Percentiles rank a stretch among this genome's conserved stretches.
Evolutionary conservation across 176 grass and related monocot genomes (phyloP).

Genomic region (Miscanthus lutarioriparius): DNA sequence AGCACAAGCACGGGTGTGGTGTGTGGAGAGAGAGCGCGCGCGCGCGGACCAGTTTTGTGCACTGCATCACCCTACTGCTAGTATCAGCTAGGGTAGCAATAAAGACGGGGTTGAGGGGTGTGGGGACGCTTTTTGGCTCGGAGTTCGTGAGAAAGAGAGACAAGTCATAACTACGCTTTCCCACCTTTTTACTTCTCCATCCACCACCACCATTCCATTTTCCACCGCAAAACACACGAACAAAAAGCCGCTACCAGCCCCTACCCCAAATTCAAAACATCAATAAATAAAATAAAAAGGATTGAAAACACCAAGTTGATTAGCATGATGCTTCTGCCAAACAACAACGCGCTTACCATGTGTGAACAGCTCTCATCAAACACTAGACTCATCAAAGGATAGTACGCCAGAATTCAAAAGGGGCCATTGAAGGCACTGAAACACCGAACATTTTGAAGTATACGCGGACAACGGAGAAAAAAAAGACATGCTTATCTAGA

Average conservation of each 20-base stretch:
- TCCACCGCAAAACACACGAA: slow-evolving; percentile 1
- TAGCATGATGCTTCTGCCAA: neutral
- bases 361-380: too few relatives aligned
- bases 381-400: too few relatives aligned
- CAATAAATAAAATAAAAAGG: neutral
- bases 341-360: neutral
- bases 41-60: neutral
- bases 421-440: too few relatives aligned
- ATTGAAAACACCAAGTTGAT: neutral
- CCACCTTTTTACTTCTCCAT: slow-evolving; percentile 24
- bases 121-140: slow-evolving; percentile 36
- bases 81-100: slow-evolving; percentile 32
- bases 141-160: slow-evolving; percentile 38
- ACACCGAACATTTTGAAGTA: too few relatives aligned
- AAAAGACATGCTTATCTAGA: too few relatives aligned
- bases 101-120: slow-evolving; percentile 11
- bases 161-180: slow-evolving; percentile 41
- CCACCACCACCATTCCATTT: neutral
- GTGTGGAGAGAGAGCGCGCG: neutral
- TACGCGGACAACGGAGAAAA: too few relatives aligned
- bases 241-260: neutral
- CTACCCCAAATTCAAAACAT: slow-evolving; percentile 8
- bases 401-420: too few relatives aligned
- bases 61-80: neutral
- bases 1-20: neutral